Evolutionary conservation across 495 filamentous ascomycete genomes (phyloP), one percentile per base, ranked within the genome.

Genomic region (Penicillium tannophilum): DNA sequence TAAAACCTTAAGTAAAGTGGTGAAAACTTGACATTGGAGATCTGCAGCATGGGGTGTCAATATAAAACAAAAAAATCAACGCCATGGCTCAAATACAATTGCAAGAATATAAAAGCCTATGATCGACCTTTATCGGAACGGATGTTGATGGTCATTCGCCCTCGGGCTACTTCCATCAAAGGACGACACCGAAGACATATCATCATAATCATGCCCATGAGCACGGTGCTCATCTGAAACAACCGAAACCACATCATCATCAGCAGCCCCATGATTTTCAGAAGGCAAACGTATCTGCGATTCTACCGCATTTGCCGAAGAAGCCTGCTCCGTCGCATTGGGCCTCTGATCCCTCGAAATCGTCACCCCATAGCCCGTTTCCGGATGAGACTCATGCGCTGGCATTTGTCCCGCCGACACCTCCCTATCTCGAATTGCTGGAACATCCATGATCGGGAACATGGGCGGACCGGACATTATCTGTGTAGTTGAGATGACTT

Each of bases 171-270:
- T 56, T 41, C 63, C 71, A 31, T 69, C 59, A 55, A 75, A 64
- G 1, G 70, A 75, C 44, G 74, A 78, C 3, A 78, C 68, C 30
- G 71, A 72, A 14, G 75, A 78, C 42, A 73, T 42, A 41, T 72
- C 70, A 66, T 74, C 70, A 46, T 68, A 66, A 17, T 63, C 62
- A 11, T 56, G 46, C 12, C 54, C 63, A 36, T 60, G 49, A 4
- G 11, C 49, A 31, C 50, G 55, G 11, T 58, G 54, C 1, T 57
- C 63, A 56, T 54, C 59, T 24, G 75, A 77, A 12, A 76, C 55
- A 19, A 65, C 59, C 26, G 73, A 78, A 19, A 71, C 49, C 23
- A 54, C 56, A 53, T 75, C 70, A 54, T 68, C 68, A 8, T 62
- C 62, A 43, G 55, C 56, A 17, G 43, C 43, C 7, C 45, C 53